Percentiles rank a stretch among this genome's conserved stretches.
These are phyloP conservation scores for Nicotiana paniculata DNA, from an alignment of 257 asterid genomes.

Conservation along the genomic window DNA sequence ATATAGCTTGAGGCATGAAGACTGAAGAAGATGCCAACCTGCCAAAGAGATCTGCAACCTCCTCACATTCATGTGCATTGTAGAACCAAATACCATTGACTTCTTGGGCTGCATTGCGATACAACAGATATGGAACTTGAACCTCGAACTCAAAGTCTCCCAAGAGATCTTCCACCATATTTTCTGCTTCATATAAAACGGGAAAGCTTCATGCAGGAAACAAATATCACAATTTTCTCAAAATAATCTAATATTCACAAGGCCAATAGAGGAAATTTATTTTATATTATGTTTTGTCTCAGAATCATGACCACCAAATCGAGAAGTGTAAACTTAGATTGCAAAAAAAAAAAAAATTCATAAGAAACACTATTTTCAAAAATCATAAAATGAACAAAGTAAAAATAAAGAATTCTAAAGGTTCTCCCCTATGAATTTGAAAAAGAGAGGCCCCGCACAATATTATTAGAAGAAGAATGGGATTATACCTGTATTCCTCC, in stretches of 20 bases:
- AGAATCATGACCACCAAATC: too few relatives aligned
- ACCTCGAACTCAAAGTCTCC: constrained; percentile 76
- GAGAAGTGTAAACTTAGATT: not conserved
- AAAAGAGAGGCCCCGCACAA: not conserved
- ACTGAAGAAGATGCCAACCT: constrained; percentile 39
- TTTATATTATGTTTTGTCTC: too few relatives aligned
- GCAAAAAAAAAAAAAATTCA: not conserved
- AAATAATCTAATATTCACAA: too few relatives aligned
- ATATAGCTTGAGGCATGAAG: not conserved
- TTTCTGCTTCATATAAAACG: constrained; percentile 38
- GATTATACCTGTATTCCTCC: constrained; percentile 55
- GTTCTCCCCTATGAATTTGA: not conserved
- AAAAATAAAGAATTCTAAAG: not conserved
- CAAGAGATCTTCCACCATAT: constrained; percentile 74
- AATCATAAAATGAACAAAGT: not conserved
- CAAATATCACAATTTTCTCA: too few relatives aligned
- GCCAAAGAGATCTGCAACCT: constrained; percentile 59
- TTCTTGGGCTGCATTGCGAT: constrained; percentile 71
- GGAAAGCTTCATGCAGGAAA: not conserved
- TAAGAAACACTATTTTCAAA: not conserved
- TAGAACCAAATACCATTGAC: constrained; percentile 92
- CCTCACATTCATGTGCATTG: constrained; percentile 59
- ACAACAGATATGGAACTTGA: constrained; percentile 68
- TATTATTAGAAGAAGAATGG: not conserved
- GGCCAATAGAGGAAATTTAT: too few relatives aligned